Evolutionary conservation across 2,329 filamentous ascomycete species (phyloP), one percentile per base, ranked within the genome.

Genomic region (Sclerotinia subarctica): DNA sequence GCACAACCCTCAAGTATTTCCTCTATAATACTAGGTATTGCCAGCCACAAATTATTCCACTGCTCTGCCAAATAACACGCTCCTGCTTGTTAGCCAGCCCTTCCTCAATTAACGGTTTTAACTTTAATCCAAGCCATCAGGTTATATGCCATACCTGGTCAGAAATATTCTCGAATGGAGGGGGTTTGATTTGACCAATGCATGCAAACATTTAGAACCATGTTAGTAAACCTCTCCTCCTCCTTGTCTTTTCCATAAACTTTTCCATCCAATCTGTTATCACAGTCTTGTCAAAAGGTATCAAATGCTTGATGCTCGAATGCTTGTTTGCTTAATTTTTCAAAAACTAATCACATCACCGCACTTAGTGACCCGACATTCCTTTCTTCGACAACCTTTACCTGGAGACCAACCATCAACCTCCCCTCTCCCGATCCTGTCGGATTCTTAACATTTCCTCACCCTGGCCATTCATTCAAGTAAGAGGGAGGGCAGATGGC

Each of bases 401-500:
- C 44, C 21, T 24, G 24, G 4, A 49, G 44, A 35, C 4, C 17
- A 7, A 64, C 15, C 26, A 54, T 44, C 38, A 24, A 54, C 8
- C 15, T 47, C 19, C 26, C 17, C 19, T 17, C 24, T 32, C 24
- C 32, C 26, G 15, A 49, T 49, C 59, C 15, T 21, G 15, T 54
- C 58, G 29, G n/a, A 19, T 3, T 6, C 11, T 60, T 7, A 24
- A 24, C 11, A 24, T 17, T 26, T 6, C 26, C 46, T 19, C 26
- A n/a, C 17, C 38, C 56, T 62, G 64, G 54, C 32, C n/a, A 60
- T 19, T 35, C 24, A 13, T 60, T 52, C 64, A 24, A 49, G 7
- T 29, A 42, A 52, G 19, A 26, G 11, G 21, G 24, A 58, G 69
- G 53, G 59, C 64, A 56, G 47, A 76, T 76, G 74, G 74, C 73